Evolutionary conservation across 2,329 filamentous ascomycete species (phyloP), one percentile per base, ranked within the genome.

Genomic region (Colletotrichum plurivorum): DNA sequence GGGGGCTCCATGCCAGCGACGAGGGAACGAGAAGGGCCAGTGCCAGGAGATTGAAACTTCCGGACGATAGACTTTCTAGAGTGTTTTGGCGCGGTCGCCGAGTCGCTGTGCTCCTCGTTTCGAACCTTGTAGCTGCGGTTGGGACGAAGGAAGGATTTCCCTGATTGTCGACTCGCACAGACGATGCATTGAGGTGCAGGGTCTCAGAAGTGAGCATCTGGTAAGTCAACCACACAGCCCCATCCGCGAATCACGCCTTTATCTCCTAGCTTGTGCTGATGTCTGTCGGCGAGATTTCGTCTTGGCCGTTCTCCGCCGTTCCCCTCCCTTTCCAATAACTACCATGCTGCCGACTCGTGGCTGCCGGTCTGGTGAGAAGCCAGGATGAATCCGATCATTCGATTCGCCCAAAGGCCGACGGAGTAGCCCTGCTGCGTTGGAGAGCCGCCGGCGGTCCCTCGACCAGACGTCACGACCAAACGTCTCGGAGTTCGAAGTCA

Each of bases 41-140:
- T 18, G 7, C 43, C 31, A 51, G 60, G 51, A 46, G 51, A 27
- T 61, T 52, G 55, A 61, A 67, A 69, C 62, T 25, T 61, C 51
- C 45, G 55, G 56, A 61, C 22, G 67, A 69, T 69, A 69, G 36
- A 69, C 67, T 69, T 69, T 69, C 36, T 46, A 31, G 55, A 67
- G 67, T 67, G 67, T 69, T 69, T 69, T 69, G 67, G 52, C 13
- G 62, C 31, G 45, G 67, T 69, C 63, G 51, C 62, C 67, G 52
- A 61, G 41, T 69, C 43, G 36, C 56, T 22, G 45, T 56, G 67
- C 43, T 57, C 45, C 67, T 53, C 43, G 67, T 69, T 69, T 69
- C 67, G 62, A 69, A 69, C 63, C 51, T 69, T 69, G 63, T 52
- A 46, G 31, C 31, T 46, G 9, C 48, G 10, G 16, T 41, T 61